Conservation (phyloP, 129 eudicot genomes). For the Solidago caesia region DNA sequence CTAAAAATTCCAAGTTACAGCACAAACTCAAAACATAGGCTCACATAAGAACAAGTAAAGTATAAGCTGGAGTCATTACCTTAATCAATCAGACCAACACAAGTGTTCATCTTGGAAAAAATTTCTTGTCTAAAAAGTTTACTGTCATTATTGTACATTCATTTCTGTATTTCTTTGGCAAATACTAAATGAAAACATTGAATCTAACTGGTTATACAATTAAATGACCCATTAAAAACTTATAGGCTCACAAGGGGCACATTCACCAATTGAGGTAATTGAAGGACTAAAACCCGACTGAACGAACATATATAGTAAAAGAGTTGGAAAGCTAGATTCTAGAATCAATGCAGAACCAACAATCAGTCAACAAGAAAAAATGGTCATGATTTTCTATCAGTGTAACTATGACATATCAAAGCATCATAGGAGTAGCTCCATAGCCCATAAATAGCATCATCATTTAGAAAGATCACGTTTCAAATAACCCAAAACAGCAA, state of each 20-base stretch:
- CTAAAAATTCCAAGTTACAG: not conserved
- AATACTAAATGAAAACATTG: too few species aligned
- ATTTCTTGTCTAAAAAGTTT: too few species aligned
- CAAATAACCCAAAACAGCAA: too few species aligned
- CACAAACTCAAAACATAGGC: not conserved
- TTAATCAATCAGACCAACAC: not conserved
- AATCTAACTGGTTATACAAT: too few species aligned
- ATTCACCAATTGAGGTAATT: too few species aligned
- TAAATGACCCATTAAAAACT: too few species aligned
- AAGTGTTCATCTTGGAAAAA: not conserved
- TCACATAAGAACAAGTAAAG: not conserved
- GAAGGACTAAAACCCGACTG: too few species aligned
- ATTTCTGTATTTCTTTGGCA: too few species aligned
- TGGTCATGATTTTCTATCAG: conserved; percentile 46
- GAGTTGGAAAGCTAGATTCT: too few species aligned
- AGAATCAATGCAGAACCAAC: not conserved
- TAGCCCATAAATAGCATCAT: conserved; percentile 39
- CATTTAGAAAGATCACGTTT: conserved; percentile 40
- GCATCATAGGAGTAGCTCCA: conserved; percentile 58
- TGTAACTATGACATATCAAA: conserved; percentile 55
- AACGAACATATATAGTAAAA: too few species aligned
- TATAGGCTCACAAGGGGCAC: conserved; percentile 14
- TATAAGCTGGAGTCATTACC: not conserved
- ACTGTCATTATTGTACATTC: too few species aligned
- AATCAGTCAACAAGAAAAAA: not conserved